Percentiles rank a stretch among this genome's conserved stretches.
phyloP scores from a whole-genome alignment of 306 rosid genomes.

The Fagus sylvatica region DNA sequence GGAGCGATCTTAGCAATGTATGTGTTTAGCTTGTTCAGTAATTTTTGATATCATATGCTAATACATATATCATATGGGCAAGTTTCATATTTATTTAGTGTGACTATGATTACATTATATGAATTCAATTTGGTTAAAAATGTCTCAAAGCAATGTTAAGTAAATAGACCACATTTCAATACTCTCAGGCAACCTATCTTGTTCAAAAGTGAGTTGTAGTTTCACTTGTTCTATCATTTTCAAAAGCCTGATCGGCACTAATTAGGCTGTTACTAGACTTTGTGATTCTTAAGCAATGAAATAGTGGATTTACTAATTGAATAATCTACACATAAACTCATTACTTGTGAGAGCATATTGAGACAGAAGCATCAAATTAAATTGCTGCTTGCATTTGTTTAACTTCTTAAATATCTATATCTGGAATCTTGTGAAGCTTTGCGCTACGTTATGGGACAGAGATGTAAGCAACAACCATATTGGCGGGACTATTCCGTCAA shows the following conservation, averaged over 20 bases:
- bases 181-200: background rate
- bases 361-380: slow-evolving; percentile 12
- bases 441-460: slow-evolving; percentile 43
- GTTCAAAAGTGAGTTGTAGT: background rate
- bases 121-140: background rate
- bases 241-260: slow-evolving; percentile 2
- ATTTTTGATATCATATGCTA: slow-evolving; percentile 11
- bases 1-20: slow-evolving; percentile 74
- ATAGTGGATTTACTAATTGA: background rate
- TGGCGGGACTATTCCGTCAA: slow-evolving; percentile 64
- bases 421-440: slow-evolving; percentile 31
- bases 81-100: slow-evolving; percentile 6
- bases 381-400: background rate
- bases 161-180: background rate
- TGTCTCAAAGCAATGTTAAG: slow-evolving; percentile 2
- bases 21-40: slow-evolving; percentile 27
- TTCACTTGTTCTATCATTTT: background rate
- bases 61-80: slow-evolving; percentile 2
- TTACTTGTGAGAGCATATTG: background rate
- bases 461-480: slow-evolving; percentile 79
- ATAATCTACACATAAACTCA: background rate
- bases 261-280: slow-evolving; percentile 1
- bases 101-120: slow-evolving; percentile 1
- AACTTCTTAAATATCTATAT: slow-evolving; percentile 13
- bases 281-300: slow-evolving; percentile 5